These are phyloP conservation scores for Cutaneotrichosporon sp. DNA, from an alignment of 1,284 basidiomycete species.

Conservation along the genomic window DNA sequence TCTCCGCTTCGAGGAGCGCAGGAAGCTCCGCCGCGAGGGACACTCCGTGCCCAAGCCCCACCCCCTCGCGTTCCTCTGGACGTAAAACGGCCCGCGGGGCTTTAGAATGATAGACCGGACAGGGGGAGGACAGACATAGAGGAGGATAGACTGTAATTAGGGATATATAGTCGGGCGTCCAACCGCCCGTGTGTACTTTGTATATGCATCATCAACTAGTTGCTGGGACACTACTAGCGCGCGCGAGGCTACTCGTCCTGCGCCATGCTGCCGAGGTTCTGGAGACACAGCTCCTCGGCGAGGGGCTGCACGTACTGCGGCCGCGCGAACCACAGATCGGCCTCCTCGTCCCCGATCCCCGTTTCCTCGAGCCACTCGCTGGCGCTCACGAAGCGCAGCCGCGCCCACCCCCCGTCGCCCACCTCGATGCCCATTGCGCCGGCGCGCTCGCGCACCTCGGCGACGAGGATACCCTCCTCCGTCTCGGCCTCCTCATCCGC, in stretches of 20 bases:
- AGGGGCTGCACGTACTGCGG: neutral
- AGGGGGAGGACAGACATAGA: neutral
- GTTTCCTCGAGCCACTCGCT: too few species aligned
- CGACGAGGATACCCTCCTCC: too few species aligned
- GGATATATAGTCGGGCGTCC: neutral
- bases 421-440: too few species aligned
- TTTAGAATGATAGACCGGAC: neutral
- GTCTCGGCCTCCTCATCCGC: too few species aligned
- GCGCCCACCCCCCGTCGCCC: too few species aligned
- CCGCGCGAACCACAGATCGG: neutral
- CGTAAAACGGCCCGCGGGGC: neutral
- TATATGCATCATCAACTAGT: slow-evolving; percentile 2
- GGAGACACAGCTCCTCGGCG: neutral
- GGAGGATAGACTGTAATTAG: neutral
- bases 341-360: too few species aligned
- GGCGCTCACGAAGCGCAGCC: too few species aligned
- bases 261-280: neutral
- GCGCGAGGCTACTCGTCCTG: too few species aligned
- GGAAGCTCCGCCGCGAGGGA: slow-evolving; percentile 10
- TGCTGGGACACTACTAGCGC: neutral
- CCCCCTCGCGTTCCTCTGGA: slow-evolving; percentile 18
- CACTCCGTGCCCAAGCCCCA: slow-evolving; percentile 11
- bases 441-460: too few species aligned
- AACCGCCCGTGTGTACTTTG: neutral
- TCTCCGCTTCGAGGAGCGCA: slow-evolving; percentile 21